Percentiles rank a stretch among this genome's conserved stretches.
These are phyloP conservation scores for Colletotrichum incanum DNA, from an alignment of 2,329 filamentous ascomycete species.

Conservation along the genomic window DNA sequence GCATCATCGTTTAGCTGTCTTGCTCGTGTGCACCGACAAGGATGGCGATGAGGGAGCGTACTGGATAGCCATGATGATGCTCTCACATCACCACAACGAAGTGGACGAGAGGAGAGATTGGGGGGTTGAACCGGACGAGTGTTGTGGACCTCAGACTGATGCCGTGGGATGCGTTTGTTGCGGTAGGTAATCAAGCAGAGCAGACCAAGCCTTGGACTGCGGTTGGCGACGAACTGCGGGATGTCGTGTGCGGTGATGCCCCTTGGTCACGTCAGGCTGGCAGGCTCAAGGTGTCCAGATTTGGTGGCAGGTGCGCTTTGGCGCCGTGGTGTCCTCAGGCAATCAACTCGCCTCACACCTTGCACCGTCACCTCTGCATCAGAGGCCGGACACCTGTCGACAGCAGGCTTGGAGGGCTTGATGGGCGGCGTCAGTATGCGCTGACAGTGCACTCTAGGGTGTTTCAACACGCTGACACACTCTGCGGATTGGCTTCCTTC, in stretches of 20 bases:
- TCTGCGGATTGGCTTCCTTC: not conserved
- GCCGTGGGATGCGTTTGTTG: conserved; percentile 11
- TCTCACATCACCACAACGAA: conserved; percentile 43
- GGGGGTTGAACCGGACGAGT: conserved; percentile 29
- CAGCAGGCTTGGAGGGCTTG: not conserved
- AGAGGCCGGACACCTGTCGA: not conserved
- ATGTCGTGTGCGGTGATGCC: conserved; percentile 26
- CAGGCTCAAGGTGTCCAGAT: conserved; percentile 35
- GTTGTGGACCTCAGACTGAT: conserved; percentile 35
- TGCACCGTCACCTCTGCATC: not conserved
- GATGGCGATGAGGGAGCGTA: conserved; percentile 48
- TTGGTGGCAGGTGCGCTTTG: conserved; percentile 16
- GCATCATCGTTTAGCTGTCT: conserved; percentile 44
- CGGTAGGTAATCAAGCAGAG: conserved; percentile 18
- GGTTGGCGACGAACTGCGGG: conserved; percentile 47
- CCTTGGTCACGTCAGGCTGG: conserved; percentile 33
- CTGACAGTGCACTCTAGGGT: not conserved
- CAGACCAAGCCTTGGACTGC: conserved; percentile 36
- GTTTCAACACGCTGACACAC: conserved; percentile 1
- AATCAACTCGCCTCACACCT: not conserved
- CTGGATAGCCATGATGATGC: conserved; percentile 62
- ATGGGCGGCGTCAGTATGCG: not conserved
- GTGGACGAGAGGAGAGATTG: conserved; percentile 34
- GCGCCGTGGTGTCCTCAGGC: conserved; percentile 34
- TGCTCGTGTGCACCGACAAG: conserved; percentile 8